Base-by-base conservation (phyloP, 345 rosid species). In the Streptanthus diversifolius region DNA sequence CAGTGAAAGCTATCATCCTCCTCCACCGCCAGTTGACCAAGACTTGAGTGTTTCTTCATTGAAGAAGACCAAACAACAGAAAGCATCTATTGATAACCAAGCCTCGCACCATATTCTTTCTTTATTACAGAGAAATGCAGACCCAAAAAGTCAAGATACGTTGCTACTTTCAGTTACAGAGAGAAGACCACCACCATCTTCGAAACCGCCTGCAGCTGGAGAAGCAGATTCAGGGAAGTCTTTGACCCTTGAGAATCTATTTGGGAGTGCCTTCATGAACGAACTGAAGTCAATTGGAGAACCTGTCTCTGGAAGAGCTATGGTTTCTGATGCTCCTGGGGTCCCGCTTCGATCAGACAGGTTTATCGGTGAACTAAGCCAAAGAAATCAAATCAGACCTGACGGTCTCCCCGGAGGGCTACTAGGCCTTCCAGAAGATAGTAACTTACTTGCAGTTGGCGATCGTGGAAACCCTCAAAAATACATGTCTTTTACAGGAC, bases 31-130 rank as follows among this genome's bases (percentile, higher is more conserved):
- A 60, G 71, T 80, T 65, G 61, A 52, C 41, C 79, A 62, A 72
- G 81, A 68, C 41, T 75, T 61, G 80, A 81, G 79, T 70, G 66
- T 62, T 66, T 17, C 70, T 47, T 82, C 81, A 44, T 61, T 61
- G 49, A 67, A 10, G 18, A 85, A 74, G 76, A 29, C 78, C 33
- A 84, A 76, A 66, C 87, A 73, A 67, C 74, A 75, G 78, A 85
- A 83, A 80, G 36, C 74, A 66, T 69, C 78, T 69, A 55, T 79
- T 18, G 82, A 90, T 80, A 71, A 83, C 70, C 84, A 75, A 73
- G 99, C 97, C 40, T 88, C 99, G 22, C 92, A 80, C 32, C 99
- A 88, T 74, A 92, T 91, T 22, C 99, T 95, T 72, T 91, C 97
- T 22, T 72, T 95, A 81, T 75, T 95, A 65, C 92, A 86, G 75